Conservation (phyloP, 768 basidiomycete species). For the Psilocybe tampanensis region DNA sequence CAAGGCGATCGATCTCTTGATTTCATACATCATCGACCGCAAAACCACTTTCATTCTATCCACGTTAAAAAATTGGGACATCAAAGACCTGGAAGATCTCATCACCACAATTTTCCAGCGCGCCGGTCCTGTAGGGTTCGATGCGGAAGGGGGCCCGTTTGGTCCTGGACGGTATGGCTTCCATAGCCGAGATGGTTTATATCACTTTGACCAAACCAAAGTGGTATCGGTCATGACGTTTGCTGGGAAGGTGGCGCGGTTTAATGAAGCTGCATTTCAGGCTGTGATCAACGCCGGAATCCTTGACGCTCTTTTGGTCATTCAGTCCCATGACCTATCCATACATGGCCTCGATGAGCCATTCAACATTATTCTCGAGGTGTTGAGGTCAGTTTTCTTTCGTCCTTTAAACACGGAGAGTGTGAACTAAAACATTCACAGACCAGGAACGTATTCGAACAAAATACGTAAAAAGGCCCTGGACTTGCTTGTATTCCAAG, state of each 20-base stretch:
- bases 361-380: slow-evolving; percentile 7
- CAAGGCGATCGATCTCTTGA: slow-evolving; percentile 3
- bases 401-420: not conserved
- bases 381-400: not conserved
- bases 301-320: slow-evolving; percentile 8
- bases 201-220: slow-evolving; percentile 10
- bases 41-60: slow-evolving; percentile 8
- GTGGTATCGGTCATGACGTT: slow-evolving; percentile 9
- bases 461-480: slow-evolving; percentile 11
- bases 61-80: not conserved
- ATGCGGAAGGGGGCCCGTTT: not conserved
- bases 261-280: slow-evolving; percentile 3
- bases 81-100: slow-evolving; percentile 1
- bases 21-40: not conserved
- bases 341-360: slow-evolving; percentile 6
- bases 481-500: slow-evolving; percentile 12
- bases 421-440: not conserved
- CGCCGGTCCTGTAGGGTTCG: slow-evolving; percentile 3
- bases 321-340: slow-evolving; percentile 11
- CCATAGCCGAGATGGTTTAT: slow-evolving; percentile 12
- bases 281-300: slow-evolving; percentile 11
- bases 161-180: not conserved
- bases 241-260: slow-evolving; percentile 1
- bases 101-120: slow-evolving; percentile 1
- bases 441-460: slow-evolving; percentile 3